Evolutionary conservation across 116 monocot genomes (phyloP), one percentile per base, ranked within the genome.

Genomic region (Trichopus zeylanicus): DNA sequence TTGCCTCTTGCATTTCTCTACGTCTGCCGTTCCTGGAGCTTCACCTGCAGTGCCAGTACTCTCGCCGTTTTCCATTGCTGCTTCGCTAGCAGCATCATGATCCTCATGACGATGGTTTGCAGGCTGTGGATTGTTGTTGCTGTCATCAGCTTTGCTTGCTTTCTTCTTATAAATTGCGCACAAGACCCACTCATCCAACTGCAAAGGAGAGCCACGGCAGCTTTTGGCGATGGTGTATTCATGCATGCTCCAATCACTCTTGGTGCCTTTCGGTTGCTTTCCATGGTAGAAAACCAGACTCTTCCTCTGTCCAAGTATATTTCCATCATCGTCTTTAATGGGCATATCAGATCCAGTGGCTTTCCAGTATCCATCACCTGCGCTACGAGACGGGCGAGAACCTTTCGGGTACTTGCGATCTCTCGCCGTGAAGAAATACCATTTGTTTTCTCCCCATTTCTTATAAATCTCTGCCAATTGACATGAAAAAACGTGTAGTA

Each of bases 311-410:
- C 47, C 47, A 47, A 47, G 7, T 47, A 9, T 3, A 15, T 9
- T 15, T n/a, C 47, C 47, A 2, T 55, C 4, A 26, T 15, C 0
- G 5, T 18, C 11, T n/a, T n/a, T n/a, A 19, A 55, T 55, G 0
- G 3, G 3, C 19, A 7, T 55, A 18, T 55, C 55, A 8, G 18
- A 13, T 15, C 55, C 30, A 15, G 30, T 55, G 3, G 55, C 55
- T 30, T 55, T 55, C 55, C 55, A 55, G 19, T 55, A 55, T 9
- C 55, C 55, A 55, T 28, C 11, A 6, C 31, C 18, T 29, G 55
- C 12, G 3, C 30, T 30, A 55, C 30, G 55, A 19, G 29, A 30
- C 19, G 55, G 30, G 5, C 55, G 29, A 6, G 4, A 4, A 4
- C 55, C 55, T 18, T 55, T 29, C 18, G 31, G 29, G 18, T 55